Conservation (phyloP, 75 land plant species). For the Sequoia sempervirens region DNA sequence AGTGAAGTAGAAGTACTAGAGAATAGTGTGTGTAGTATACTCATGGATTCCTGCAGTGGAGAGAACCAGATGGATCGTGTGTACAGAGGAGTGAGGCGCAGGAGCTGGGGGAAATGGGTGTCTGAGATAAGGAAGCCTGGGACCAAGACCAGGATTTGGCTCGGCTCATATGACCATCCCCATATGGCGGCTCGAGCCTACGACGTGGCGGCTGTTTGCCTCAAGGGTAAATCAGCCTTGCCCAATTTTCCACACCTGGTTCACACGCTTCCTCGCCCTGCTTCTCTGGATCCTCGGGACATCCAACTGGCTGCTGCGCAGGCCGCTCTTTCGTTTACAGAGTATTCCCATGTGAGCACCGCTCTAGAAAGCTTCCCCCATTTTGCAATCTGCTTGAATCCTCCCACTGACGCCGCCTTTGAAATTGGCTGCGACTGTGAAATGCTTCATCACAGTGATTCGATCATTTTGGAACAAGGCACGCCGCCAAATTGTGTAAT, state of each 20-base stretch:
- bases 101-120: slow-evolving; percentile 24
- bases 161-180: slow-evolving; percentile 21
- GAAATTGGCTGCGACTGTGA: neutral
- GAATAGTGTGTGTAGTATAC: neutral
- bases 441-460: neutral
- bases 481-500: neutral
- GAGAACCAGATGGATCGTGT: neutral
- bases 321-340: neutral
- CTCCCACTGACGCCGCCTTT: neutral
- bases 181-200: slow-evolving; percentile 24
- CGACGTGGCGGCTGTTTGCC: slow-evolving; percentile 8
- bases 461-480: neutral
- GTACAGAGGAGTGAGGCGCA: slow-evolving; percentile 19
- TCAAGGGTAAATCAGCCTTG: slow-evolving; percentile 14
- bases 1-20: neutral
- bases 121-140: slow-evolving; percentile 28
- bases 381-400: neutral
- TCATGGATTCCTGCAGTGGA: neutral
- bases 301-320: neutral
- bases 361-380: neutral
- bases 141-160: slow-evolving; percentile 14
- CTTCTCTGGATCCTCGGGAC: slow-evolving; percentile 1
- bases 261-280: slow-evolving; percentile 1
- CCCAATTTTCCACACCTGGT: slow-evolving; percentile 21
- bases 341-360: neutral